phyloP scores from a whole-genome alignment of 2,329 filamentous ascomycete genomes.

The Aspergillus latus region DNA sequence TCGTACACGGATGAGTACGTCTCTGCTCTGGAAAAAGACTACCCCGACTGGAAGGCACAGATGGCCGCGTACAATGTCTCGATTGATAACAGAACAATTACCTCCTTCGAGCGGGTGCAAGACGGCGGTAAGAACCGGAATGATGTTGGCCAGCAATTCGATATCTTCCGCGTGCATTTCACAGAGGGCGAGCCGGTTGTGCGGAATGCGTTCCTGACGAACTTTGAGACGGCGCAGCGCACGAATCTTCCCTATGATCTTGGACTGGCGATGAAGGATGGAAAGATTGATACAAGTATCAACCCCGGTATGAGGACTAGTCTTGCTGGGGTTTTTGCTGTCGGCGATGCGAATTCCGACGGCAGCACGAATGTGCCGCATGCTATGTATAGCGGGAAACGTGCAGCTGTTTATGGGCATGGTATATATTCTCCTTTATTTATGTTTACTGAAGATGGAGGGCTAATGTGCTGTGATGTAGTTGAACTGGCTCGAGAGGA shows the following conservation, averaged over 20 bases:
- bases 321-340: conserved; percentile 55
- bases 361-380: conserved; percentile 62
- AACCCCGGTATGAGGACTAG: conserved; percentile 52
- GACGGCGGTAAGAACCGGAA: conserved; percentile 33
- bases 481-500: conserved; percentile 38
- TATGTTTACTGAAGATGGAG: background rate
- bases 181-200: conserved; percentile 46
- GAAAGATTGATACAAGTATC: conserved; percentile 47
- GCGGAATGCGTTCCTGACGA: conserved; percentile 55
- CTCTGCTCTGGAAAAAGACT: conserved; percentile 37
- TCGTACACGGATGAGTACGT: conserved; percentile 47
- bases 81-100: conserved; percentile 59
- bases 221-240: conserved; percentile 50
- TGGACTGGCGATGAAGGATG: conserved; percentile 49
- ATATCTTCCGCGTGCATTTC: conserved; percentile 59
- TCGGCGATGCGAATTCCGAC: conserved; percentile 62
- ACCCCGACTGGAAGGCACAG: conserved; percentile 52
- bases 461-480: conserved; percentile 1
- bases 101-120: conserved; percentile 48
- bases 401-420: conserved; percentile 58
- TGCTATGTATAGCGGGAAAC: conserved; percentile 61
- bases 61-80: conserved; percentile 52
- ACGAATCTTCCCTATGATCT: conserved; percentile 50
- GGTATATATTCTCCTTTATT: conserved; percentile 38
- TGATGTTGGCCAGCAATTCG: conserved; percentile 43